Percentiles rank a stretch among this genome's conserved stretches.
phyloP scores from a whole-genome alignment of 345 rosid genomes.

The Eucalyptus erythrocorys region DNA sequence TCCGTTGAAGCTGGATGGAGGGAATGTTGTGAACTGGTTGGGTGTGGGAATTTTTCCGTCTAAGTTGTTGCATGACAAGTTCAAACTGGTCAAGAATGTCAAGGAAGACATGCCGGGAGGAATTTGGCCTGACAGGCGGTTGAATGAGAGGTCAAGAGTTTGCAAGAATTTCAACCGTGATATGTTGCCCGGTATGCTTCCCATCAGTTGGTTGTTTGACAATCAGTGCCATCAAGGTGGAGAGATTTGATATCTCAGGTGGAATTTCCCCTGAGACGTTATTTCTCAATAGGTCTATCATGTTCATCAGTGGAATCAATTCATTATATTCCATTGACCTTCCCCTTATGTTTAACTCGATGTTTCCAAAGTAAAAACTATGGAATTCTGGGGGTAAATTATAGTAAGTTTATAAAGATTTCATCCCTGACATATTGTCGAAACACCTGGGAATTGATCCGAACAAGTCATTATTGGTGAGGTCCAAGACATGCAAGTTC shows the following conservation, averaged over 20 bases:
- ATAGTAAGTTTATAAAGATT: neutral
- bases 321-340: neutral
- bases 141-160: conserved; percentile 11
- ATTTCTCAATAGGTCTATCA: conserved; percentile 8
- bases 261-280: conserved; percentile 2
- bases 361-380: neutral
- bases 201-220: neutral
- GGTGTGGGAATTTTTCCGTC: conserved; percentile 1
- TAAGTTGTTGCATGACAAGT: conserved; percentile 13
- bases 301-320: neutral
- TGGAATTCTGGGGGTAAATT: neutral
- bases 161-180: neutral
- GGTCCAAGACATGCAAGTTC: neutral
- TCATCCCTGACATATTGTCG: neutral
- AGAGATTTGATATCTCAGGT: neutral
- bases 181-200: neutral
- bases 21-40: conserved; percentile 1
- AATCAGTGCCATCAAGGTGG: neutral
- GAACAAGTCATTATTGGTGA: neutral
- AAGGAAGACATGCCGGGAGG: conserved; percentile 5
- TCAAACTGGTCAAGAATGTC: neutral
- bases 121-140: conserved; percentile 4
- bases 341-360: neutral
- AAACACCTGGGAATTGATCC: conserved; percentile 1
- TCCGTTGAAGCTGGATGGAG: neutral